Evolutionary conservation across 495 filamentous ascomycete species (phyloP).

Genomic region (Pseudevernia furfuracea): DNA sequence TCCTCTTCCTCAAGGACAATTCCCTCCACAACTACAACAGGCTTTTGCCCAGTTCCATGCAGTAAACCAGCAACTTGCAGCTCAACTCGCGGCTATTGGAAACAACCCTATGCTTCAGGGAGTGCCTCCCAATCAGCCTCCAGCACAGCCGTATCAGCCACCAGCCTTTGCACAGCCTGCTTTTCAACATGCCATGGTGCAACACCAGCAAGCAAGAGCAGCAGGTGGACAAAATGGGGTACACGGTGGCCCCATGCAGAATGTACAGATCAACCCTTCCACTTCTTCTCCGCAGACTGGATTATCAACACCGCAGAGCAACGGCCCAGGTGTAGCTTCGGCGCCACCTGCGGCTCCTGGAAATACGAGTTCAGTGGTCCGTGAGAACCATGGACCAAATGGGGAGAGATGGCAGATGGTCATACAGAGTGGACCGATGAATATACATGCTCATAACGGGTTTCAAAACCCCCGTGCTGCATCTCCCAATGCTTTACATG

Average conservation of each 20-base stretch:
- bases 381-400: slow-evolving; percentile 33
- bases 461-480: slow-evolving; percentile 16
- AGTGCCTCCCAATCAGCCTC: slow-evolving; percentile 11
- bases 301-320: slow-evolving; percentile 15
- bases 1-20: slow-evolving; percentile 12
- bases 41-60: slow-evolving; percentile 20
- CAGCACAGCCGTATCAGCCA: slow-evolving; percentile 19
- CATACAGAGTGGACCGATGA: slow-evolving; percentile 14
- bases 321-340: slow-evolving; percentile 26
- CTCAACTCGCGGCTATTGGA: slow-evolving; percentile 20
- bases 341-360: slow-evolving; percentile 25
- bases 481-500: slow-evolving; percentile 19
- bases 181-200: slow-evolving; percentile 33
- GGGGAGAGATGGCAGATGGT: slow-evolving; percentile 32
- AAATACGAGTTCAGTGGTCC: slow-evolving; percentile 33
- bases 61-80: slow-evolving; percentile 21
- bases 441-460: slow-evolving; percentile 23
- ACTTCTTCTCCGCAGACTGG: slow-evolving; percentile 6
- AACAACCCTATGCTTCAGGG: slow-evolving; percentile 17
- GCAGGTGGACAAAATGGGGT: slow-evolving; percentile 18
- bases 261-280: not conserved
- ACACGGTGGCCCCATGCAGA: not conserved
- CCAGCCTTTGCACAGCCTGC: slow-evolving; percentile 27
- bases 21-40: slow-evolving; percentile 22
- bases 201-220: slow-evolving; percentile 37